These are phyloP conservation scores for Rhizoclosmatium globosum DNA, from an alignment of 192 early-diverging fungal genomes.

Conservation along the genomic window DNA sequence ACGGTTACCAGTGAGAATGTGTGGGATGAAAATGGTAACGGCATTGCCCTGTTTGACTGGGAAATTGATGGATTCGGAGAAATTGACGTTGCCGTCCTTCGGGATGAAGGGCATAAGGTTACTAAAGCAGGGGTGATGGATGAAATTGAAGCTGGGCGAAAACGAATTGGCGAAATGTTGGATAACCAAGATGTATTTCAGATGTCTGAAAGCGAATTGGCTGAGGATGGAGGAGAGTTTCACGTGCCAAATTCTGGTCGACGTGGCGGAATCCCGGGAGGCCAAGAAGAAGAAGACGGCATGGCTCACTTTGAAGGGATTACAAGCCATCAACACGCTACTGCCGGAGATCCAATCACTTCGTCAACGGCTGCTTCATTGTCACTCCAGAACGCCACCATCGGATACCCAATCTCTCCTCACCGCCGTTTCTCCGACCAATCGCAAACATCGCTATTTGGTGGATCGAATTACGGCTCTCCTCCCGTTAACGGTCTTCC, in stretches of 20 bases:
- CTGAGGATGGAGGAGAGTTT: constrained; percentile 7
- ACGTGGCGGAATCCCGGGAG: neutral
- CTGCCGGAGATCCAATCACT: constrained; percentile 15
- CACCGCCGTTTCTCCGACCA: constrained; percentile 20
- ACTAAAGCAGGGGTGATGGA: neutral
- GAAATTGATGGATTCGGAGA: constrained; percentile 31
- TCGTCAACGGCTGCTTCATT: constrained; percentile 28
- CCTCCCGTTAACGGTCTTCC: constrained; percentile 14
- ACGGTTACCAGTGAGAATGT: constrained; percentile 11
- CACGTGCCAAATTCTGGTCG: neutral
- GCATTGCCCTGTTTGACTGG: constrained; percentile 30
- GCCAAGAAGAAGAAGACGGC: neutral
- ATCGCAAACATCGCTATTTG: neutral
- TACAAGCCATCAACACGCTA: constrained; percentile 2
- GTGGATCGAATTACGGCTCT: constrained; percentile 20
- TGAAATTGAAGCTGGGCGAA: constrained; percentile 19
- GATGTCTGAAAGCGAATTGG: constrained; percentile 17
- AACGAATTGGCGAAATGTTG: constrained; percentile 16
- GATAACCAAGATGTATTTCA: constrained; percentile 22
- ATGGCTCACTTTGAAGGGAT: neutral
- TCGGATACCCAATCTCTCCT: constrained; percentile 8
- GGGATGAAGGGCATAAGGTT: constrained; percentile 2
- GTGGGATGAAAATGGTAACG: constrained; percentile 36
- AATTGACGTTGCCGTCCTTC: constrained; percentile 16
- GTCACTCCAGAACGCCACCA: neutral